These are phyloP conservation scores for Cytospora leucostoma DNA, from an alignment of 2,329 filamentous ascomycete species.

Conservation along the genomic window DNA sequence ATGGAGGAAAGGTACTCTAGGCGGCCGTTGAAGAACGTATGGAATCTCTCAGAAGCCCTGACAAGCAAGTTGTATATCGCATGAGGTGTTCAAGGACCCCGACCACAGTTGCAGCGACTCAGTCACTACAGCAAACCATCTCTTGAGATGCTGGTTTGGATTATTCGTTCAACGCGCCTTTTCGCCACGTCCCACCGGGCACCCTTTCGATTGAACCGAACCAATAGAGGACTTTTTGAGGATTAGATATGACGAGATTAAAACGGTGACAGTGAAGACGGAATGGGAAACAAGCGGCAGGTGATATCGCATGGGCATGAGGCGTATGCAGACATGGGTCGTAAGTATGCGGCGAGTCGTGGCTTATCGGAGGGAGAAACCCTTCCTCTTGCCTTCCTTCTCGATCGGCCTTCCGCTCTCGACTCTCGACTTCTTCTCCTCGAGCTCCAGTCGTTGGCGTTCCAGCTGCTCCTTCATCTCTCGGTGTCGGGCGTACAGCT, in stretches of 20 bases:
- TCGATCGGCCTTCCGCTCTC: slow-evolving; percentile 95
- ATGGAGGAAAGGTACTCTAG: slow-evolving; percentile 23
- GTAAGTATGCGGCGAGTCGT: slow-evolving; percentile 36
- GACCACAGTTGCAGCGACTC: slow-evolving; percentile 6
- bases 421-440: slow-evolving; percentile 96
- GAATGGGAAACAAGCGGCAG: slow-evolving; percentile 53
- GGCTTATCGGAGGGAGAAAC: slow-evolving; percentile 92
- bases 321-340: slow-evolving; percentile 59
- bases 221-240: slow-evolving; percentile 30
- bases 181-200: slow-evolving; percentile 26
- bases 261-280: slow-evolving; percentile 44
- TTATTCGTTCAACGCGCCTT: slow-evolving; percentile 26
- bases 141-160: slow-evolving; percentile 6
- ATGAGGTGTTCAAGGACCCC: slow-evolving; percentile 16
- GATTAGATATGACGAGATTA: slow-evolving; percentile 50
- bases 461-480: slow-evolving; percentile 99
- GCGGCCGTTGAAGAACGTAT: slow-evolving; percentile 17
- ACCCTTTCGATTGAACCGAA: slow-evolving; percentile 28
- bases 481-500: slow-evolving; percentile 94
- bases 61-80: slow-evolving; percentile 19
- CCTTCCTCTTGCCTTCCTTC: slow-evolving; percentile 98
- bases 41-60: slow-evolving; percentile 9
- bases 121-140: slow-evolving; percentile 13
- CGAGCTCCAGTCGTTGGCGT: slow-evolving; percentile 88
- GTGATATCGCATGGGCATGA: slow-evolving; percentile 62